A percentile compares a stretch with the other conserved stretches of the same genome.
Conservation (phyloP, 140 eudicot species). For the Bidens hawaiensis region DNA sequence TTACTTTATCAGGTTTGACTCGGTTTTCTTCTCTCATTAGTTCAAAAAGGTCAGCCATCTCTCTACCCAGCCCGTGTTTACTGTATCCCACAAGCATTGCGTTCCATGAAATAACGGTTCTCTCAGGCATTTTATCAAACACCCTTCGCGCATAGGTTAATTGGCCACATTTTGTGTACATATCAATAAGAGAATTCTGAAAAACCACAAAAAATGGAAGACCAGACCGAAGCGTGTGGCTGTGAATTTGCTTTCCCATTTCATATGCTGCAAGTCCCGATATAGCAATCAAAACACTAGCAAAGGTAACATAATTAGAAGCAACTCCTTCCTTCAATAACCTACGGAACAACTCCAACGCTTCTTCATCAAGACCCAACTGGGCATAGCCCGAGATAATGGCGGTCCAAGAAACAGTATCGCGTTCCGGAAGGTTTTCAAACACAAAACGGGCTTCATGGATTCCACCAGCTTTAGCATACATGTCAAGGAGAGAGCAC, state of each 20-base stretch:
- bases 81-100: conserved; percentile 85
- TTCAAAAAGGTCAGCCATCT: conserved; percentile 49
- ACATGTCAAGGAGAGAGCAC: conserved; percentile 94
- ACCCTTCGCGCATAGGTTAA: conserved; percentile 65
- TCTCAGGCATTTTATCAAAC: conserved; percentile 68
- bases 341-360: conserved; percentile 51
- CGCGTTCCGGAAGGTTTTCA: conserved; percentile 65
- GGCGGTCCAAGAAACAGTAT: conserved; percentile 91
- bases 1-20: conserved; percentile 69
- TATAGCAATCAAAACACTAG: conserved; percentile 69
- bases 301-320: conserved; percentile 75
- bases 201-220: conserved; percentile 53
- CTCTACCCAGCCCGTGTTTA: conserved; percentile 73
- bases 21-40: conserved; percentile 57
- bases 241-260: conserved; percentile 84
- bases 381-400: conserved; percentile 92
- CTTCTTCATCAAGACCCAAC: conserved; percentile 70
- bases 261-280: conserved; percentile 92
- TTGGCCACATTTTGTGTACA: conserved; percentile 96
- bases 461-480: conserved; percentile 78
- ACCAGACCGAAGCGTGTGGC: conserved; percentile 52
- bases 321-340: conserved; percentile 58
- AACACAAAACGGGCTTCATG: conserved; percentile 71
- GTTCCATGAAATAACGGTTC: conserved; percentile 85
- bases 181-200: conserved; percentile 82